phyloP scores from a whole-genome alignment of 2,329 filamentous ascomycete genomes.

The Ploettnerulaceae sp. region DNA sequence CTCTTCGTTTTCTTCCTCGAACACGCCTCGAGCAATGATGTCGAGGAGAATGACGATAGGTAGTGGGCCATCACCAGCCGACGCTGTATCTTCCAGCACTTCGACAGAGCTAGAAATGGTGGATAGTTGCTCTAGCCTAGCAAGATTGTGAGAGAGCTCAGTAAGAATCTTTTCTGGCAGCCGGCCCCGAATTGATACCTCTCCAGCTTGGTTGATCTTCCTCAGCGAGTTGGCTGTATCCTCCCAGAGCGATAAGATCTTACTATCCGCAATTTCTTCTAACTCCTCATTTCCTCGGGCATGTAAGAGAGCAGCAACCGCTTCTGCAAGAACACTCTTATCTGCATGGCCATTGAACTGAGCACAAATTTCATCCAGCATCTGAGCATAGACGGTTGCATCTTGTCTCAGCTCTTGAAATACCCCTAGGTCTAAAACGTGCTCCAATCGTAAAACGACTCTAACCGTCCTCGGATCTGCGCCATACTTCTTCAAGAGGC shows the following conservation, averaged over 20 bases:
- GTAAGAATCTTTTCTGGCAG: slow-evolving; percentile 60
- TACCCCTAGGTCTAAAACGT: slow-evolving; percentile 78
- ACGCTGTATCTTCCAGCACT: slow-evolving; percentile 68
- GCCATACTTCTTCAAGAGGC: slow-evolving; percentile 86
- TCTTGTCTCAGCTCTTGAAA: slow-evolving; percentile 89
- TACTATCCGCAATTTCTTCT: slow-evolving; percentile 76
- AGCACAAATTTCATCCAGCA: slow-evolving; percentile 87
- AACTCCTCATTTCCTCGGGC: slow-evolving; percentile 84
- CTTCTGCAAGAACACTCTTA: slow-evolving; percentile 77
- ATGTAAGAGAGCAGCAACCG: slow-evolving; percentile 75
- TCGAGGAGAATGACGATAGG: slow-evolving; percentile 66
- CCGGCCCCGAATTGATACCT: slow-evolving; percentile 66
- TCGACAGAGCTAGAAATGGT: slow-evolving; percentile 74
- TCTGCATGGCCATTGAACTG: slow-evolving; percentile 94
- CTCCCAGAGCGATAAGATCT: slow-evolving; percentile 81
- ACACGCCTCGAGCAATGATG: slow-evolving; percentile 69
- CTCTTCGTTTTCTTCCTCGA: slow-evolving; percentile 57
- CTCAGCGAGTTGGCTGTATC: slow-evolving; percentile 70
- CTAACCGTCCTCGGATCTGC: slow-evolving; percentile 83
- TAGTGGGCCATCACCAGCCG: slow-evolving; percentile 41
- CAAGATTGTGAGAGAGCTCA: slow-evolving; percentile 67
- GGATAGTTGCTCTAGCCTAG: slow-evolving; percentile 76
- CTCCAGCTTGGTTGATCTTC: slow-evolving; percentile 56
- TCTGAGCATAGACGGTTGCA: slow-evolving; percentile 68
- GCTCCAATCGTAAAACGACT: slow-evolving; percentile 78